Evolutionary conservation across 352 stramenopile genomes (phyloP).

Genomic region (Phytophthora syringae): DNA sequence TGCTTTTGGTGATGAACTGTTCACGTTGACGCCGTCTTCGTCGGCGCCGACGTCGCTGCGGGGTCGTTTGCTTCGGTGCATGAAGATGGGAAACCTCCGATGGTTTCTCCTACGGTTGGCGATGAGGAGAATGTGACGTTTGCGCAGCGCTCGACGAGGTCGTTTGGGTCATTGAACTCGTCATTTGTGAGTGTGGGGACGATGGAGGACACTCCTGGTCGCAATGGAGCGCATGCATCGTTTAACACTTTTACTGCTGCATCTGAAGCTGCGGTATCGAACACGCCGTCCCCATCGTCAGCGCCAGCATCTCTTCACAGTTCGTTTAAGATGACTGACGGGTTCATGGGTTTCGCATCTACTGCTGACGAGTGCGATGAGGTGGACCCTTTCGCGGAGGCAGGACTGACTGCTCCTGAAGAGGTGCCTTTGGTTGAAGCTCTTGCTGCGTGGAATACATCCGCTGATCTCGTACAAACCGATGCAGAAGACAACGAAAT

Average conservation of each 20-base stretch:
- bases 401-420: conserved; percentile 30
- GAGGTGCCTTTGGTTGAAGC: conserved; percentile 35
- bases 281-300: conserved; percentile 24
- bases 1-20: conserved; percentile 43
- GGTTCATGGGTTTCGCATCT: conserved; percentile 24
- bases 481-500: conserved; percentile 3
- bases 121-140: conserved; percentile 13
- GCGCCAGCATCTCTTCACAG: conserved; percentile 38
- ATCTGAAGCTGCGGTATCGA: conserved; percentile 5
- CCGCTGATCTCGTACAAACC: background rate
- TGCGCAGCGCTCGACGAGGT: conserved; percentile 28
- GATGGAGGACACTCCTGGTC: conserved; percentile 11
- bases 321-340: conserved; percentile 35
- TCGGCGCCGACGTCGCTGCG: conserved; percentile 37
- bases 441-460: conserved; percentile 33
- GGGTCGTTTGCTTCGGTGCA: conserved; percentile 43
- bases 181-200: conserved; percentile 33
- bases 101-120: conserved; percentile 8
- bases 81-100: conserved; percentile 18
- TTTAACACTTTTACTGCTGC: conserved; percentile 24
- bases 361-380: conserved; percentile 20
- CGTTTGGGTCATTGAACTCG: conserved; percentile 35
- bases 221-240: conserved; percentile 8
- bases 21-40: conserved; percentile 35
- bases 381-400: conserved; percentile 40